Base-by-base conservation (phyloP, 1,284 basidiomycete genomes). In the Sporisorium scitamineum region DNA sequence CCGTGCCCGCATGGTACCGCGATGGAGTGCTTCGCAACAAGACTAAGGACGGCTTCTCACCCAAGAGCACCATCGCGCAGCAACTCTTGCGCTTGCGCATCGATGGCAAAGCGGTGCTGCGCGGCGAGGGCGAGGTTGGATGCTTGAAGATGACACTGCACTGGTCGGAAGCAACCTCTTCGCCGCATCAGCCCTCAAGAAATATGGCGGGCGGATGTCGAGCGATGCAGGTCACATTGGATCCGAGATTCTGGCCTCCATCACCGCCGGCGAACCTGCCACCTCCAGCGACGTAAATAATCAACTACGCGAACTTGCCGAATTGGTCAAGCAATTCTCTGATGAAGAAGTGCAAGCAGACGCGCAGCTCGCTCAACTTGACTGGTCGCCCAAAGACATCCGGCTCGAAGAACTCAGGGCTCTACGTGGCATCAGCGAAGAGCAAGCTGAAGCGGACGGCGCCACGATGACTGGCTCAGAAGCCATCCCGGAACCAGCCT, bases 1-100 rank as follows among this genome's bases (percentile, higher is more conserved):
- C 61, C 0, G 64, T 80, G 11, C 82, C 81, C 1, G 42, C 64
- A 11, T 84, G 81, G 82, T 82, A 79, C 44, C 69, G 76, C 16
- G 78, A 79, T 41, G 60, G 64, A n/a, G 71, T 82, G 2, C 34
- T 77, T 11, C 61, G 71, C 10, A 64, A 67, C 75, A 74, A 68
- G 50, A 56, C 52, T 50, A 76, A 70, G 39, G 52, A 54, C 37
- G 68, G 70, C 29, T 77, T 70, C 18, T 50, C 42, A 0, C 69
- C 32, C 32, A 79, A 61, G 42, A 58, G 64, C 50, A 52, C 24
- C 13, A 55, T 76, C 5, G 73, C 74, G 5, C 70, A 78, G 45
- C 79, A 78, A 44, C 73, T 81, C 11, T 61, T 84, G 18, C 61
- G 61, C 3, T 54, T 81, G 20, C 64, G 58, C 13, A 57, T 75